Percentiles rank a stretch among this genome's conserved stretches.
phyloP scores from a whole-genome alignment of 2,329 filamentous ascomycete genomes.

The Tolypocladium paradoxum region DNA sequence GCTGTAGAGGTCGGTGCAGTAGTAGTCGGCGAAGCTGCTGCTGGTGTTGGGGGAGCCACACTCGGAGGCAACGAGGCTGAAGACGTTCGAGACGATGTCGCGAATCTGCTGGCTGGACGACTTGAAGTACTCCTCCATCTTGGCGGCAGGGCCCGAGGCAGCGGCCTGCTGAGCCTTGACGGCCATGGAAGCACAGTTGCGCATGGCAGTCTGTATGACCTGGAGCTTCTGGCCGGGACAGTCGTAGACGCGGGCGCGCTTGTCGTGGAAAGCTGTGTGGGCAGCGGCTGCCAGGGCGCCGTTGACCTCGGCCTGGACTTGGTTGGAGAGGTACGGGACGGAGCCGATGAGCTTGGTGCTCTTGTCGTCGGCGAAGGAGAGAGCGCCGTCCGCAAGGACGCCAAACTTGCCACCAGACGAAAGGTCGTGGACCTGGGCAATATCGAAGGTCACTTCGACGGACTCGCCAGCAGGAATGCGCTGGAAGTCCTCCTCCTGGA shows the following conservation, averaged over 20 bases:
- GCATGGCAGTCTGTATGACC: slow-evolving; percentile 38
- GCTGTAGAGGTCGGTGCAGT: slow-evolving; percentile 46
- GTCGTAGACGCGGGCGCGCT: slow-evolving; percentile 41
- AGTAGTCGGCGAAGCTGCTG: slow-evolving; percentile 37
- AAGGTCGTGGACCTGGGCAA: slow-evolving; percentile 44
- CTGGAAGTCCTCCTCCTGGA: slow-evolving; percentile 39
- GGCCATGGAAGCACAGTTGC: slow-evolving; percentile 43
- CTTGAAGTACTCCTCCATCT: slow-evolving; percentile 55
- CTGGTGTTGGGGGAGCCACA: slow-evolving; percentile 41
- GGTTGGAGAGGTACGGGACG: slow-evolving; percentile 48
- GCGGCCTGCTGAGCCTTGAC: slow-evolving; percentile 40
- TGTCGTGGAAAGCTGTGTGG: slow-evolving; percentile 34
- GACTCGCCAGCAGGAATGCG: slow-evolving; percentile 36
- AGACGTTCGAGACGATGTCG: slow-evolving; percentile 39
- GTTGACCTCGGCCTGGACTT: slow-evolving; percentile 45
- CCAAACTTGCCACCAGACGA: slow-evolving; percentile 41
- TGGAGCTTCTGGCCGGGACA: slow-evolving; percentile 38
- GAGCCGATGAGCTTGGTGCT: slow-evolving; percentile 43
- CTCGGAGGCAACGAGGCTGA: slow-evolving; percentile 40
- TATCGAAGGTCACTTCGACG: slow-evolving; percentile 41
- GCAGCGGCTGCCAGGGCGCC: slow-evolving; percentile 40
- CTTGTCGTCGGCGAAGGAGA: slow-evolving; percentile 42
- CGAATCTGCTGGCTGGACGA: slow-evolving; percentile 33
- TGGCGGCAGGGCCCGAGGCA: slow-evolving; percentile 33
- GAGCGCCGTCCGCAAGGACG: slow-evolving; percentile 42